Conservation (phyloP, 2,329 filamentous ascomycete genomes). For the Exophiala spinifera region DNA sequence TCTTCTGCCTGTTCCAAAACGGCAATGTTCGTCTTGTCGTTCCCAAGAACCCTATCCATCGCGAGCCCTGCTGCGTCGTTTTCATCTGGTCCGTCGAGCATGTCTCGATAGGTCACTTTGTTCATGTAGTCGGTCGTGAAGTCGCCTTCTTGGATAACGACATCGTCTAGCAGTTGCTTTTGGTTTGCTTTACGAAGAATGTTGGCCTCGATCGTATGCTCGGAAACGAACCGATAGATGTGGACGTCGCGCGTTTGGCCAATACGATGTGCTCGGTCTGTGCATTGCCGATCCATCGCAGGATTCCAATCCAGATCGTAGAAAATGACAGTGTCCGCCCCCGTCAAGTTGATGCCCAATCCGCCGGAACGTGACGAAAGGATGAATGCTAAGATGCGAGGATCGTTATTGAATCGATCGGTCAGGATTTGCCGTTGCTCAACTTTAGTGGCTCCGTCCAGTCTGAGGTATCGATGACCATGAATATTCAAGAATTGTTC, state of each 20-base stretch:
- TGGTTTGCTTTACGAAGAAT: slow-evolving; percentile 95
- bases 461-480: slow-evolving; percentile 89
- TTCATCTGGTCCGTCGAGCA: slow-evolving; percentile 52
- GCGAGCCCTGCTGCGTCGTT: slow-evolving; percentile 71
- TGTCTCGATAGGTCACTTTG: slow-evolving; percentile 66
- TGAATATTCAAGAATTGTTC: slow-evolving; percentile 98
- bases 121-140: slow-evolving; percentile 98
- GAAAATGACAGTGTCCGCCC: slow-evolving; percentile 96
- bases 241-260: slow-evolving; percentile 97
- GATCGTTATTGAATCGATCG: slow-evolving; percentile 94
- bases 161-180: slow-evolving; percentile 95
- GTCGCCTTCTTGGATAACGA: slow-evolving; percentile 96
- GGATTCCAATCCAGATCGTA: slow-evolving; percentile 99
- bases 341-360: slow-evolving; percentile 92
- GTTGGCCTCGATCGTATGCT: slow-evolving; percentile 96
- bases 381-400: slow-evolving; percentile 90
- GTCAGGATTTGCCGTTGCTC: slow-evolving; percentile 94
- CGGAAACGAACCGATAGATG: slow-evolving; percentile 90
- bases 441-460: slow-evolving; percentile 94
- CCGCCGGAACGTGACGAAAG: slow-evolving; percentile 91
- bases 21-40: slow-evolving; percentile 52
- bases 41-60: slow-evolving; percentile 78
- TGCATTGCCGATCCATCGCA: slow-evolving; percentile 99
- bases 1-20: slow-evolving; percentile 90
- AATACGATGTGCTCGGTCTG: slow-evolving; percentile 94